Evolutionary conservation across 768 basidiomycete species (phyloP), one percentile per base, ranked within the genome.

Genomic region (Auriculariales sp.): DNA sequence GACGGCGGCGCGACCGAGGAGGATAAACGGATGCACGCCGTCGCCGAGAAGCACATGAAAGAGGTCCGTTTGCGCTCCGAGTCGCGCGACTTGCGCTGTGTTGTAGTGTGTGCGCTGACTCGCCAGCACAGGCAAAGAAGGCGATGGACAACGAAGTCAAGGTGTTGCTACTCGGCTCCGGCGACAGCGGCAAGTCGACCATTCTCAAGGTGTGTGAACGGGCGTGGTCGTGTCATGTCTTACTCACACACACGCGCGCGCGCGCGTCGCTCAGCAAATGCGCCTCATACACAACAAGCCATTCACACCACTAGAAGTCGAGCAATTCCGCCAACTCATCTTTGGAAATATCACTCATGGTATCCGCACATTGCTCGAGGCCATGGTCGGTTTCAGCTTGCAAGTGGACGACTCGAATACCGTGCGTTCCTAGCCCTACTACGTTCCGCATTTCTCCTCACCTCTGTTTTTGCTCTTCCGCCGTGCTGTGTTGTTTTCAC

Each of bases 171-270:
- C 72, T 97, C 32, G 92, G 92, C 35, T 92, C 92, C 35, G 92
- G 92, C 27, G 92, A 94, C 61, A 87, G 83, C 28, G 92, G 92
- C 22, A 97, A 95, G 66, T 88, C 85, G 4, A 95, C 92, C 7
- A 74, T 95, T 59, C 73, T 92, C 63, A 92, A 91, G 72, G 83
- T 83, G 53, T 36, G 61, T 29, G 46, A 52, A 27, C 17, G 22
- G n/a, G 35, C n/a, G 12, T n/a, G 17, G 10, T 3, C 39, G 19
- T 4, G 14, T 19, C 22, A 22, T 10, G 22, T 5, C 39, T 10
- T 25, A 22, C 39, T 35, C 19, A 27, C 11, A 11, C n/a, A n/a
- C 5, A 44, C 19, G 39, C 7, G 5, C 6, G 22, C 5, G 15
- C 27, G 9, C n/a, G 22, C 17, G 22, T 15, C 22, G 17, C 42